Base-by-base conservation (phyloP, 2,329 filamentous ascomycete species). In the Trichophyton schoenleinii region DNA sequence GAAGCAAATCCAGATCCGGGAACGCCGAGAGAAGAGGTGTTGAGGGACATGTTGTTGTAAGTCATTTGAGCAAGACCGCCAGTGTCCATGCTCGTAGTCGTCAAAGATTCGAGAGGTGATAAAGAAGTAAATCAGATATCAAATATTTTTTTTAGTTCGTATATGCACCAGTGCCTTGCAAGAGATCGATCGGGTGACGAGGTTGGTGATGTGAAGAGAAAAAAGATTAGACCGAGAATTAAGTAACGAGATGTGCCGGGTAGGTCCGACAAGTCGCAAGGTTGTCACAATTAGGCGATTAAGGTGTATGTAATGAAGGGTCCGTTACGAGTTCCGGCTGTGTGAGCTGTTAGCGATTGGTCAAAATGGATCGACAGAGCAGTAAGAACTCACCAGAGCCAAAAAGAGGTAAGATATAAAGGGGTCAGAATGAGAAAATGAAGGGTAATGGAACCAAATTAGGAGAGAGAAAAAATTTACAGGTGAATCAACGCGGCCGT, bases 11-110 rank as follows among this genome's bases (percentile, higher is more conserved):
- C 89, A 66, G 87, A 84, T 64, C 84, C 80, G 60, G 91, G 87
- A 78, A 89, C 84, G 71, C 86, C 84, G 69, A 96, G 81, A 69
- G 84, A 86, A 75, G 70, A 73, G 69, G 83, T 83, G 72, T 83
- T 80, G 74, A 87, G 81, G 74, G 82, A 78, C 75, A 88, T 88
- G 75, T 86, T 83, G 81, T 86, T 89, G 81, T 90, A 92, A 80
- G 90, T 89, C 92, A 97, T 97, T 83, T 95, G 91, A 94, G 91
- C 87, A 81, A 96, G 89, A 94, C 91, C 90, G 83, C 92, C 92
- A 84, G 92, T 87, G 92, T 96, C 88, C 87, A 95, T 77, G 72
- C 74, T 75, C 74, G 69, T 67, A 59, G 63, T 71, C 64, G 62
- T 69, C 61, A 58, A 58, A 63, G 69, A 8, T 28, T 34, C 6